Percentiles rank a stretch among this genome's conserved stretches.
Conservation (phyloP, 1,139 yeast genomes). For the Protomyces pachydermus region DNA sequence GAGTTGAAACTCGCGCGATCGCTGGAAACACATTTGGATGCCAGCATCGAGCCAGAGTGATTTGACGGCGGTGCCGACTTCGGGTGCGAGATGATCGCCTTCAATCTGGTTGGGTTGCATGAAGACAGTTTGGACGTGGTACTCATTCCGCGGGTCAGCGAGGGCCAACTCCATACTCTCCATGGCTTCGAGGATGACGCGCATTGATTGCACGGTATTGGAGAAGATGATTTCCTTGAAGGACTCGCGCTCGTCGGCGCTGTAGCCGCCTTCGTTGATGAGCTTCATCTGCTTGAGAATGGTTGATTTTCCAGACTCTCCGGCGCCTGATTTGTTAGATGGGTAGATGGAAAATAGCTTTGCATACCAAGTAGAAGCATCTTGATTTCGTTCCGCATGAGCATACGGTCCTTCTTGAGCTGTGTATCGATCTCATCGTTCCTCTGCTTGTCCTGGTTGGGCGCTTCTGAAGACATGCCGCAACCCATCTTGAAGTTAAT, state of each 20-base stretch:
- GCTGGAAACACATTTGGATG: constrained; percentile 55
- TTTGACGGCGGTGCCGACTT: constrained; percentile 35
- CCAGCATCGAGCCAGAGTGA: constrained; percentile 55
- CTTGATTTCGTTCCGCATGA: constrained; percentile 43
- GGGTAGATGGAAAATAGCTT: not conserved
- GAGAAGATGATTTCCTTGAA: constrained; percentile 92
- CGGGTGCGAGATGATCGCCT: constrained; percentile 31
- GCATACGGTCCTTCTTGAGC: constrained; percentile 51
- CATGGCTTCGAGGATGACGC: constrained; percentile 55
- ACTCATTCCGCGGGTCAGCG: constrained; percentile 28
- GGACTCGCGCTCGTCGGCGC: constrained; percentile 69
- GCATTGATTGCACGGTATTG: constrained; percentile 85
- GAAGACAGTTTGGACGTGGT: constrained; percentile 29
- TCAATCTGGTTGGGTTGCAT: constrained; percentile 33
- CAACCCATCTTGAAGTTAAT: constrained; percentile 9
- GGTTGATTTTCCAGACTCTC: constrained; percentile 94
- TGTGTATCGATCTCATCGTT: constrained; percentile 68
- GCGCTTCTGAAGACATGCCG: constrained; percentile 29
- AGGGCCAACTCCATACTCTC: constrained; percentile 31
- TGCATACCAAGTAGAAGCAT: constrained; percentile 32
- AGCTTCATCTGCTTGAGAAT: constrained; percentile 88
- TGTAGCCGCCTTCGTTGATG: constrained; percentile 80
- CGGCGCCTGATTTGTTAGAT: constrained; percentile 48
- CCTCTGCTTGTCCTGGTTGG: constrained; percentile 41
- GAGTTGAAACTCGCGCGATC: constrained; percentile 71